These are phyloP conservation scores for Wickerhamomyces queroliae DNA, from an alignment of 805 yeast genomes.

Conservation along the genomic window DNA sequence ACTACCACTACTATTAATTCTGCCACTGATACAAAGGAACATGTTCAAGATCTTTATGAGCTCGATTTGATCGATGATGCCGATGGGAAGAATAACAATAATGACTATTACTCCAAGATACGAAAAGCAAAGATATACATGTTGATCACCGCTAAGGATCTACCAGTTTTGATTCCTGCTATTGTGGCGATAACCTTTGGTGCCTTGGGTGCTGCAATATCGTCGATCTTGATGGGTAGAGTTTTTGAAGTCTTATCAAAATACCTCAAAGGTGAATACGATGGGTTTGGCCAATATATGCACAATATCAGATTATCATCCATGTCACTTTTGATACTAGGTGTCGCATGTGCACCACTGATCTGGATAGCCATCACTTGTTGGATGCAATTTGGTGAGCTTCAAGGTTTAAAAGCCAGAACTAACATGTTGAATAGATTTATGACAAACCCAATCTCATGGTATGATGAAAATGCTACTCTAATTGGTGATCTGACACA, in stretches of 20 bases:
- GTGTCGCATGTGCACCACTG: conserved; percentile 36
- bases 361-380: conserved; percentile 49
- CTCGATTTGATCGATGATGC: conserved; percentile 2
- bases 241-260: conserved; percentile 43
- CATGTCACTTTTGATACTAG: conserved; percentile 38
- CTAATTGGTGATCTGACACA: conserved; percentile 62
- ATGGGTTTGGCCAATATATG: conserved; percentile 26
- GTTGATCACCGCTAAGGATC: conserved; percentile 20
- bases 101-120: conserved; percentile 4
- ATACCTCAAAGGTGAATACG: conserved; percentile 27
- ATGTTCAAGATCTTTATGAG: background rate
- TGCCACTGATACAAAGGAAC: background rate
- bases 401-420: conserved; percentile 57
- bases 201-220: conserved; percentile 55
- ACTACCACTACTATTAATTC: too few species aligned
- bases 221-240: conserved; percentile 61
- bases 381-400: conserved; percentile 73
- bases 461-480: conserved; percentile 58
- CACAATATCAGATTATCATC: conserved; percentile 31
- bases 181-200: conserved; percentile 36
- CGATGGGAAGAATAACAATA: background rate
- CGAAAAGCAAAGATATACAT: conserved; percentile 15
- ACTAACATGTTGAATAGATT: conserved; percentile 35
- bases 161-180: conserved; percentile 22
- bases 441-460: conserved; percentile 40